A percentile compares a stretch with the other conserved stretches of the same genome.
These are phyloP conservation scores for Nicotiana undulata DNA, from an alignment of 257 asterid genomes.

Conservation along the genomic window DNA sequence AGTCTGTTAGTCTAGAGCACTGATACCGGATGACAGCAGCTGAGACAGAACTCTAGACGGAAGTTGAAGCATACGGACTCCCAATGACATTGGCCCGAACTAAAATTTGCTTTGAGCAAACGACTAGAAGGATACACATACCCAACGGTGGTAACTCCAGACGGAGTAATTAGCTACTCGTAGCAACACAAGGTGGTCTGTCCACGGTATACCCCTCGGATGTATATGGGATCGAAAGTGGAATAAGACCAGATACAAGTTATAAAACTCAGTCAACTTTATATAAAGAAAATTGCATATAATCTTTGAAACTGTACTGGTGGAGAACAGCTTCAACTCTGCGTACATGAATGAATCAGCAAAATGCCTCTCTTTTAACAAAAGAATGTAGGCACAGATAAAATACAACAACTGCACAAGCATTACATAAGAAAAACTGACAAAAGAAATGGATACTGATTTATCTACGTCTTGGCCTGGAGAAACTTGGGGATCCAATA, in stretches of 20 bases:
- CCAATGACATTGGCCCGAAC: neutral
- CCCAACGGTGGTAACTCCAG: neutral
- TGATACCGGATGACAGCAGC: neutral
- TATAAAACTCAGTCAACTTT: neutral
- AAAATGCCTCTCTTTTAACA: neutral
- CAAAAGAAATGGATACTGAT: neutral
- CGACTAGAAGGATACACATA: neutral
- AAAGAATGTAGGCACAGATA: neutral
- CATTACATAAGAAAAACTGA: neutral
- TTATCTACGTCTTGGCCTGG: constrained; percentile 85
- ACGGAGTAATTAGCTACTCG: neutral
- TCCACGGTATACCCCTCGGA: neutral
- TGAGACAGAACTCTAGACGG: neutral
- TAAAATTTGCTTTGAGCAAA: neutral
- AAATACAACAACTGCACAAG: constrained; percentile 4
- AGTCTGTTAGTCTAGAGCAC: neutral
- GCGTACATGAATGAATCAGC: neutral
- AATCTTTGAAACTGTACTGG: neutral
- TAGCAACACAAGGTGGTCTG: neutral
- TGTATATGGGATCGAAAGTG: neutral
- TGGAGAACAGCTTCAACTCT: neutral
- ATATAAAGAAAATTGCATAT: neutral
- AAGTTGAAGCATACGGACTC: neutral
- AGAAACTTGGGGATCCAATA: constrained; percentile 67
- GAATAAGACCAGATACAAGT: neutral